These are phyloP conservation scores for Claviceps paspali DNA, from an alignment of 2,329 filamentous ascomycete species.

Conservation along the genomic window DNA sequence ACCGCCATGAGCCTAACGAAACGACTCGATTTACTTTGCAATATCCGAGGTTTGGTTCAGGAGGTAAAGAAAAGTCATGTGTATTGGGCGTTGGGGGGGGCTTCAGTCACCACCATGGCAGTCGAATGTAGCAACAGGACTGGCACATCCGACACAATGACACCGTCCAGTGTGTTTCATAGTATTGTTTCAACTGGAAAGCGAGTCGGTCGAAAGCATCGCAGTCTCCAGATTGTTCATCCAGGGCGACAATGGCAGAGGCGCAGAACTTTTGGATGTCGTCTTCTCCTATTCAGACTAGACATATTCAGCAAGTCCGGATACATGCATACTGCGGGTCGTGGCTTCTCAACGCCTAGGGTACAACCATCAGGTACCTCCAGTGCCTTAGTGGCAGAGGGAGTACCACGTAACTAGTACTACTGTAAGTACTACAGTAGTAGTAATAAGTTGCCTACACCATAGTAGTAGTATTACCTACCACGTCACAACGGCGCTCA, in stretches of 20 bases:
- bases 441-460: too few species aligned
- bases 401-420: too few species aligned
- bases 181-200: too few species aligned
- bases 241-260: background rate
- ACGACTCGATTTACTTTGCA: too few species aligned
- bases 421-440: too few species aligned
- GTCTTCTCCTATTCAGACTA: background rate
- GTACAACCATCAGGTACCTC: too few species aligned
- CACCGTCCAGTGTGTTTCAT: background rate
- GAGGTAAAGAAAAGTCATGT: background rate
- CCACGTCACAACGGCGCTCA: too few species aligned
- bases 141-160: background rate
- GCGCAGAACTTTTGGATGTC: background rate
- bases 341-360: background rate
- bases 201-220: background rate
- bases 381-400: too few species aligned
- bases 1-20: conserved; percentile 32
- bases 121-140: background rate
- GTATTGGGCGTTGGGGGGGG: background rate
- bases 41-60: background rate
- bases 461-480: too few species aligned
- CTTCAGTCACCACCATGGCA: background rate
- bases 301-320: background rate
- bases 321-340: conserved; percentile 3
- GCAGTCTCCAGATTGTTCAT: background rate